Conservation (phyloP, 2,329 filamentous ascomycete species). For the Sclerotinia glacialis region DNA sequence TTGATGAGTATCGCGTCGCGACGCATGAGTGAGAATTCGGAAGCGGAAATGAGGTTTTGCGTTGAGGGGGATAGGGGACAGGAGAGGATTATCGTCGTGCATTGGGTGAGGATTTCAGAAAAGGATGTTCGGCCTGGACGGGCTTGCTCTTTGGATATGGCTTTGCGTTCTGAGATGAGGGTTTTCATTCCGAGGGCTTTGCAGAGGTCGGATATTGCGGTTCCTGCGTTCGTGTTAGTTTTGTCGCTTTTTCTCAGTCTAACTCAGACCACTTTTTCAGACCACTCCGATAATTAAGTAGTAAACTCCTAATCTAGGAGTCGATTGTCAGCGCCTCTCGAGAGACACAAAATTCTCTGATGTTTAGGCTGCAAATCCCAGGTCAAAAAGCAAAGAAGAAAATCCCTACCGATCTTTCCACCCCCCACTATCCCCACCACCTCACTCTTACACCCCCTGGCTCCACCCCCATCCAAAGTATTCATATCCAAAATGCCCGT, state of each 20-base stretch:
- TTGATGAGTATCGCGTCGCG: neutral
- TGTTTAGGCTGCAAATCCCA: neutral
- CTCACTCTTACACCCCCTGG: neutral
- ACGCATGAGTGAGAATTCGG: neutral
- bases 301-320: neutral
- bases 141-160: neutral
- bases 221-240: neutral
- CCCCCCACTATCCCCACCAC: neutral
- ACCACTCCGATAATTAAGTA: no score
- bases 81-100: neutral
- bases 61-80: neutral
- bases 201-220: slow-evolving; percentile 1
- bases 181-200: slow-evolving; percentile 3
- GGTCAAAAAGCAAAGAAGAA: neutral
- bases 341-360: neutral
- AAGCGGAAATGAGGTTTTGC: neutral
- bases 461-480: neutral
- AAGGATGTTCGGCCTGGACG: neutral
- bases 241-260: neutral
- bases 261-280: neutral
- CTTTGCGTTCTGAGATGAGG: neutral
- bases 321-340: neutral
- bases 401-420: neutral
- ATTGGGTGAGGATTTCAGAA: neutral
- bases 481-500: neutral